Percentiles rank a stretch among this genome's conserved stretches.
Evolutionary conservation across 805 yeast species (phyloP).

Genomic region (Soucietia sequanensis): DNA sequence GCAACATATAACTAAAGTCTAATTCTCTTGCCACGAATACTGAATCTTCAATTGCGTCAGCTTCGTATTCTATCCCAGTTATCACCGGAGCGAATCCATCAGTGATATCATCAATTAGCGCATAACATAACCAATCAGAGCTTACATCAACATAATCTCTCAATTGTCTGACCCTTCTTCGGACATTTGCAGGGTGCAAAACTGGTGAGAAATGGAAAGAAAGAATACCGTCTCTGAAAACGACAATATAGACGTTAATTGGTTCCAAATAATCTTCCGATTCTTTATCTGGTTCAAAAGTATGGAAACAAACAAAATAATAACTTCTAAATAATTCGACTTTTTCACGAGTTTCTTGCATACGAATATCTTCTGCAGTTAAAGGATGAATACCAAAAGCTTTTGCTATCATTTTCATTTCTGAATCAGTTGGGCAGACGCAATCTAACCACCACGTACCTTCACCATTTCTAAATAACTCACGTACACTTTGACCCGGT

Average conservation of each 20-base stretch:
- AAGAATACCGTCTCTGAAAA: conserved; percentile 57
- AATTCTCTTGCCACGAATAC: conserved; percentile 77
- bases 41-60: conserved; percentile 79
- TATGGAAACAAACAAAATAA: conserved; percentile 95
- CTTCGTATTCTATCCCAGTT: conserved; percentile 74
- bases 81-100: conserved; percentile 84
- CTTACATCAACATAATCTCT: conserved; percentile 75
- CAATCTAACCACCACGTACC: conserved; percentile 98
- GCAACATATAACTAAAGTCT: conserved; percentile 75
- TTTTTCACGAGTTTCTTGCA: conserved; percentile 96
- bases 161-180: conserved; percentile 78
- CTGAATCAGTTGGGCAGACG: conserved; percentile 89
- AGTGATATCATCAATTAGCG: conserved; percentile 78
- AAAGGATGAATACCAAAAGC: conserved; percentile 97
- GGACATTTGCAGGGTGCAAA: conserved; percentile 63
- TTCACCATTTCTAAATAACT: conserved; percentile 67
- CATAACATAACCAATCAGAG: conserved; percentile 83
- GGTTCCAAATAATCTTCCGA: conserved; percentile 83
- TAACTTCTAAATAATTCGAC: conserved; percentile 88
- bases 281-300: conserved; percentile 83
- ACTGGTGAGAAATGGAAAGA: conserved; percentile 62
- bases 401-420: conserved; percentile 87
- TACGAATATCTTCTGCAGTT: conserved; percentile 95
- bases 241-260: conserved; percentile 68
- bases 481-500: conserved; percentile 63